A percentile compares a stretch with the other conserved stretches of the same genome.
Evolutionary conservation across 2,329 filamentous ascomycete species (phyloP).

Genomic region (Aspergillus viridinutans): DNA sequence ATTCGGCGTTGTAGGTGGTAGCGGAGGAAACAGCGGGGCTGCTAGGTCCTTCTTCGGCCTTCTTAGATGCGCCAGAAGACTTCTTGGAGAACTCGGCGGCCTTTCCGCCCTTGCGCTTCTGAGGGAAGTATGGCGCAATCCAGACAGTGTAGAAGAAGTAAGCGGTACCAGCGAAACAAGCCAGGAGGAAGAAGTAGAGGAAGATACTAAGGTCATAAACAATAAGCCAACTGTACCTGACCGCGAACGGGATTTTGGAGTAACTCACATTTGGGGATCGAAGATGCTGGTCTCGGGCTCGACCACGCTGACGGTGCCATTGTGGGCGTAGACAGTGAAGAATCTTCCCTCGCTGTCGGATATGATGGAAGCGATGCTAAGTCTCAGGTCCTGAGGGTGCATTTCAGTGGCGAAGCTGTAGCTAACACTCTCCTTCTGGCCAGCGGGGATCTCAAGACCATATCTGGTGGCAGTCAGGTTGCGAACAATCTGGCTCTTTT

Average conservation of each 20-base stretch:
- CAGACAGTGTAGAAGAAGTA: conserved; percentile 99
- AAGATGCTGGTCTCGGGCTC: conserved; percentile 88
- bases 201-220: conserved; percentile 66
- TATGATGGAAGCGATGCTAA: conserved; percentile 74
- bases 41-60: conserved; percentile 67
- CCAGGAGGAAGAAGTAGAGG: conserved; percentile 87
- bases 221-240: conserved; percentile 1
- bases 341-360: conserved; percentile 61
- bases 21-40: conserved; percentile 64
- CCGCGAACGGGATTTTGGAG: background rate
- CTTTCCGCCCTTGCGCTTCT: conserved; percentile 61
- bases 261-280: conserved; percentile 85
- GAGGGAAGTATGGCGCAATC: conserved; percentile 93
- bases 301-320: conserved; percentile 78
- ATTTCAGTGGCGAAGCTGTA: conserved; percentile 88
- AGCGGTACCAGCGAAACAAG: conserved; percentile 70
- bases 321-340: conserved; percentile 75
- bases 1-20: conserved; percentile 83
- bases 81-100: conserved; percentile 63
- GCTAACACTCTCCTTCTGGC: conserved; percentile 69
- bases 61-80: conserved; percentile 61
- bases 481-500: conserved; percentile 62
- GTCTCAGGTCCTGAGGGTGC: conserved; percentile 80
- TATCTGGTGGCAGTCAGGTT: conserved; percentile 80
- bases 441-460: conserved; percentile 67